Base-by-base conservation (phyloP, 352 stramenopile species). In the Globisporangium orthogonon region DNA sequence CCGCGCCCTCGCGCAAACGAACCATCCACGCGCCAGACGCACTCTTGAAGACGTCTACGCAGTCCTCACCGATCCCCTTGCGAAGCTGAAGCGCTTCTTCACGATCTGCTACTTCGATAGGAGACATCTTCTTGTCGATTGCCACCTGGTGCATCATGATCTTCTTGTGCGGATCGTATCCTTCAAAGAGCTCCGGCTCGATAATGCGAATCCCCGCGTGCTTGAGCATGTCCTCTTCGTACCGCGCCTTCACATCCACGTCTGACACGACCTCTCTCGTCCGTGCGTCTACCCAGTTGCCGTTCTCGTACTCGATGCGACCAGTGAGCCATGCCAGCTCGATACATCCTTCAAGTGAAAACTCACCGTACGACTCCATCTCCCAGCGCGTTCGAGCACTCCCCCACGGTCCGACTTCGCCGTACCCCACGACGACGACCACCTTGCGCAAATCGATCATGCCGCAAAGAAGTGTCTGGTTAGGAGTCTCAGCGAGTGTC, bases 361-460 rank as follows among this genome's bases (percentile, higher is more conserved):
- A 94, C 61, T 93, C 75, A 47, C 87, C 87, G 65, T 77, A 95
- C 52, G 82, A 91, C 63, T 96, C 87, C 81, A 96, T 95, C 69
- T 96, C 87, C 87, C 87, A 96, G 7, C 83, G 81, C 29, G 86
- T 94, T 29, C 86, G 86, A 15, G 84, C 73, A 56, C 88, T 95
- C 31, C 87, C 87, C 76, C 78, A 96, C 45, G 87, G 87, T 46
- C 87, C 83, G 18, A 96, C 82, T 66, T 96, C 87, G 39, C 87
- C 87, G 54, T 90, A 96, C 45, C 87, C 87, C 35, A 77, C 74
- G n/a, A 95, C 73, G 4, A 96, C 87, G 6, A 96, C 78, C 10
- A 90, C 71, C 63, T 91, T 87, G 33, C 78, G 76, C 64, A 96
- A 60, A 56, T 95, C 83, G 51, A 95, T 65, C 84, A 94, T 94